Conservation (phyloP, 2,329 filamentous ascomycete genomes). For the Aspergillus niger region DNA sequence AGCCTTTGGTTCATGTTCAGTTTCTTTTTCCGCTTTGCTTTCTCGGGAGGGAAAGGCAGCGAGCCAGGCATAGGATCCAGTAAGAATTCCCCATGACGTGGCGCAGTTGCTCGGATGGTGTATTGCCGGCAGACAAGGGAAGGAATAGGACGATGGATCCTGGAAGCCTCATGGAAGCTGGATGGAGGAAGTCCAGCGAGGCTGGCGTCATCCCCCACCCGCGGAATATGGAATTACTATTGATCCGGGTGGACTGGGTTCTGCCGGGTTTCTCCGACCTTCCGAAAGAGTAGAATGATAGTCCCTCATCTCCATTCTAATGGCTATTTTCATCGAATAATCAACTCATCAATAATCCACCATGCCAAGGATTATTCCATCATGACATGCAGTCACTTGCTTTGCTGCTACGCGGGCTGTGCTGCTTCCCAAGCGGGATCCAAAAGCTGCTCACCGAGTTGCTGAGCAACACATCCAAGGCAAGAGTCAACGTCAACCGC, state of each 20-base stretch:
- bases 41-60: neutral
- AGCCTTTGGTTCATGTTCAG: neutral
- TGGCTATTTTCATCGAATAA: neutral
- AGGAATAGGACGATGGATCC: constrained; percentile 8
- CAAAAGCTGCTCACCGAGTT: neutral
- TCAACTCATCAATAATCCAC: neutral
- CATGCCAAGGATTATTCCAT: neutral
- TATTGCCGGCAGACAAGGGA: neutral
- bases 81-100: constrained; percentile 6
- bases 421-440: neutral
- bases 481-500: neutral
- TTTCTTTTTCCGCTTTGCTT: neutral
- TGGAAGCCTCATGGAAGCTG: no score
- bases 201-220: constrained; percentile 11
- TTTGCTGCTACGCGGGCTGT: no score
- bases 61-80: neutral
- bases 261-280: neutral
- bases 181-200: neutral
- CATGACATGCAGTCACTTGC: neutral
- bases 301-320: neutral
- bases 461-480: neutral
- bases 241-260: neutral
- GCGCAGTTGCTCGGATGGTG: constrained; percentile 9
- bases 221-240: neutral
- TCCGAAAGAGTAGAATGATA: neutral